Evolutionary conservation across 2,329 filamentous ascomycete species (phyloP), one percentile per base, ranked within the genome.

Genomic region (Ploettnerulaceae sp.): DNA sequence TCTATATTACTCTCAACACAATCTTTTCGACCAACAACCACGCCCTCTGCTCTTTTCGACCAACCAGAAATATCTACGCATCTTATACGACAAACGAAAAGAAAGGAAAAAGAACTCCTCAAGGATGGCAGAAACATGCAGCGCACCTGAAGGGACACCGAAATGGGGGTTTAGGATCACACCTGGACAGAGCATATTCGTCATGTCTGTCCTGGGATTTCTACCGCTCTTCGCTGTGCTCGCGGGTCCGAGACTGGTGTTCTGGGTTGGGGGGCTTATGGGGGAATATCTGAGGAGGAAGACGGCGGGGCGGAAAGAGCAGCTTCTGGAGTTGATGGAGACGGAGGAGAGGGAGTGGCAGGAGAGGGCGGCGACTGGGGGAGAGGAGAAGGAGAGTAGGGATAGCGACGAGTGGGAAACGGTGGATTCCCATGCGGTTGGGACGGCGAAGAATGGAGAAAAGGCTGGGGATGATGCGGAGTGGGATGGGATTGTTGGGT

Each of bases 401-500:
- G 81, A 84, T 53, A 60, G 59, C 34, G 79, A 81, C 21, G 82
- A 82, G 40, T 87, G 83, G 82, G 82, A 87, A 64, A 82, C 81
- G 58, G 74, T 88, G n/a, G 77, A 83, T 49, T 68, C 71, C 26
- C 68, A 73, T 58, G 71, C 64, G 53, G 66, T 65, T 61, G 70
- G 69, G 29, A 67, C 64, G 37, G 68, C 69, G 18, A 62, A 65
- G 37, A 72, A 71, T 54, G 71, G 66, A 35, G 67, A 64, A 20
- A 65, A 63, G 47, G 35, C 26, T 7, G 61, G 64, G 8, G 71
- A 75, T n/a, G n/a, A n/a, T 48, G 71, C 76, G 55, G 75, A 84
- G 35, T 96, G 87, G 86, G 74, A 82, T 52, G 90, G 90, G 24
- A 81, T 96, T 43, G 80, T 97, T 53, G 93, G 89, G 36, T 97